Evolutionary conservation across 805 yeast species (phyloP), one percentile per base, ranked within the genome.

Genomic region (Kodamaea fukazawae): DNA sequence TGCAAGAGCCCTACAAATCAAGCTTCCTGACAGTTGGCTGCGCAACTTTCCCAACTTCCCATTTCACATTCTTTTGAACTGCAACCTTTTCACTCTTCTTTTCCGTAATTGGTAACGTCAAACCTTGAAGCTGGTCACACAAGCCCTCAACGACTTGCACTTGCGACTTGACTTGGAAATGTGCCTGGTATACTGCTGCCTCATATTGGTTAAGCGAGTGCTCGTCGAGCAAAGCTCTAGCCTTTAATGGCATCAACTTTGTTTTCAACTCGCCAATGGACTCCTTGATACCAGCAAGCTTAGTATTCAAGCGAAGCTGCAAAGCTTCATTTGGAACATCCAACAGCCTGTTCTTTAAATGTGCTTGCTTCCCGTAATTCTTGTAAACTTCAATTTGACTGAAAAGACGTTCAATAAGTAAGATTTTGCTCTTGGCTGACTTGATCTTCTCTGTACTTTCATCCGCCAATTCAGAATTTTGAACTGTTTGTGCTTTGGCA

Each of bases 211-310:
- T 47, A 11, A 57, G 41, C 13, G 53, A 42, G 4, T 47, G 39
- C 7, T 51, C 51, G 23, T 51, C 48, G 2, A 50, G 31, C 11
- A 45, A 38, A 4, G 46, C 34, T 31, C 49, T 53, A 2, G 65
- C 62, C 38, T 66, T 67, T 7, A 67, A 46, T 1, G 70, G 67
- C 44, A 68, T 53, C 49, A 69, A 42, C 31, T 48, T 48, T 16
- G 48, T 40, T 22, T 54, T 38, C 7, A 63, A 42, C 25, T 58
- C 47, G 11, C 55, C 55, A 28, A 57, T 58, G 8, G 57, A 48
- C 9, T 38, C 28, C 38, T 53, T 48, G 25, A 65, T 54, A 1
- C 42, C 42, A 2, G 46, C 43, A 12, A 62, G 44, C 42, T 65
- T 66, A 27, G 44, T 44, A 13, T 71, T 49, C 15, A 69, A 41